These are phyloP conservation scores for Solanum clarkiae DNA, from an alignment of 257 asterid species.

Conservation along the genomic window DNA sequence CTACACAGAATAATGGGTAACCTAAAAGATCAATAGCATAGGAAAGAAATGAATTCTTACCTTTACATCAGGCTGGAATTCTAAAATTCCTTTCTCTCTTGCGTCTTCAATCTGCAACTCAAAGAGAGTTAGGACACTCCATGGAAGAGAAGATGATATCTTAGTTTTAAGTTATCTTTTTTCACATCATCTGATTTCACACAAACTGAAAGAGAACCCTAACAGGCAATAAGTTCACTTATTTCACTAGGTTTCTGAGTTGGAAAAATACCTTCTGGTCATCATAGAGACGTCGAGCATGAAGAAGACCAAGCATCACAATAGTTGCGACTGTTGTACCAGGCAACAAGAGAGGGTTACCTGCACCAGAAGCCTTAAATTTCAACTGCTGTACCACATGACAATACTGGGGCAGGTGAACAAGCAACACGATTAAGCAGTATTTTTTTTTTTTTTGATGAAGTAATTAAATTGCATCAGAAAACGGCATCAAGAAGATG, in stretches of 20 bases:
- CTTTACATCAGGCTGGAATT: conserved; percentile 82
- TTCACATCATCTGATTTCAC: neutral
- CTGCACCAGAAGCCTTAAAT: conserved; percentile 22
- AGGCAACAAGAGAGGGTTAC: conserved; percentile 57
- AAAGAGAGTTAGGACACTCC: conserved; percentile 12
- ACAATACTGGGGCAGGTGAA: neutral
- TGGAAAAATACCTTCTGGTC: conserved; percentile 56
- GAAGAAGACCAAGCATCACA: conserved; percentile 96
- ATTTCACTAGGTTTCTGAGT: neutral
- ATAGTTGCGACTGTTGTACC: conserved; percentile 92
- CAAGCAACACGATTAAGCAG: neutral
- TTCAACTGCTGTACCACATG: neutral
- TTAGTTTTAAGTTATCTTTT: neutral
- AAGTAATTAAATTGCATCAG: too few relatives aligned
- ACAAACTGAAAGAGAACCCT: neutral
- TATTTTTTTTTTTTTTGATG: too few relatives aligned
- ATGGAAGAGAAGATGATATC: neutral
- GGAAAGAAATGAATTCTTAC: conserved; percentile 16
- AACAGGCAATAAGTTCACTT: neutral
- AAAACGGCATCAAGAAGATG: too few relatives aligned
- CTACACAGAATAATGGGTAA: neutral
- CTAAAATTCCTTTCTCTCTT: conserved; percentile 54
- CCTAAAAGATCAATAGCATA: neutral
- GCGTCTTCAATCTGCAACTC: conserved; percentile 65
- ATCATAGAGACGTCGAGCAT: conserved; percentile 75